Base-by-base conservation (phyloP, 345 rosid genomes). In the Boechera stricta region DNA sequence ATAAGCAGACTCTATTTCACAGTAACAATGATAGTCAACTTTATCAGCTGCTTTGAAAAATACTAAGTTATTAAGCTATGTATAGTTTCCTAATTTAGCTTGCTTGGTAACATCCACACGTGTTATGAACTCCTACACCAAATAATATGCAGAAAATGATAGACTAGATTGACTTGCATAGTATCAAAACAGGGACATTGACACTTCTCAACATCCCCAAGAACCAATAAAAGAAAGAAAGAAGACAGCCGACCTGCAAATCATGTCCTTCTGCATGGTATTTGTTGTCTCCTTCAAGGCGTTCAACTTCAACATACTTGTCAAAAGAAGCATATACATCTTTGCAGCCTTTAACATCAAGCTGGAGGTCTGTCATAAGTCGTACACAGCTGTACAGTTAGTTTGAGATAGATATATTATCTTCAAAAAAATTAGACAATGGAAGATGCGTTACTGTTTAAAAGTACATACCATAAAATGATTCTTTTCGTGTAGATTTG, bases 241-340 rank as follows among this genome's bases (percentile, higher is more conserved):
- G 11, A 73, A 45, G 64, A 80, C 64, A 65, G 77, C 82, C 36
- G 44, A 92, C 99, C 98, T 95, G 99, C 84, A 95, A 85, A 70
- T 94, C 97, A 81, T 88, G 91, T 55, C 88, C 87, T 84, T 89
- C 98, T 6, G 99, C 97, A 72, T 92, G 98, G 75, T 95, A 95
- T 55, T 95, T 95, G 84, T 95, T 95, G 79, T 95, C 99, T 60
- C 98, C 99, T 83, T 95, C 99, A 58, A 95, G 96, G 28, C 94
- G 86, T 83, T 95, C 99, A 71, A 95, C 97, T 83, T 95, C 99
- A n/a, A 95, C 98, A 85, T 92, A 95, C 79, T 92, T 91, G 84
- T 95, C 98, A 85, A 95, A 95, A 67, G 99, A 95, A 75, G 91
- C 94, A 86, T 95, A 95, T 64, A 95, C 94, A 86, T 95, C 99